These are phyloP conservation scores for Plasmodium reichenowi DNA, from an alignment of 169 alveolate genomes.

Conservation along the genomic window DNA sequence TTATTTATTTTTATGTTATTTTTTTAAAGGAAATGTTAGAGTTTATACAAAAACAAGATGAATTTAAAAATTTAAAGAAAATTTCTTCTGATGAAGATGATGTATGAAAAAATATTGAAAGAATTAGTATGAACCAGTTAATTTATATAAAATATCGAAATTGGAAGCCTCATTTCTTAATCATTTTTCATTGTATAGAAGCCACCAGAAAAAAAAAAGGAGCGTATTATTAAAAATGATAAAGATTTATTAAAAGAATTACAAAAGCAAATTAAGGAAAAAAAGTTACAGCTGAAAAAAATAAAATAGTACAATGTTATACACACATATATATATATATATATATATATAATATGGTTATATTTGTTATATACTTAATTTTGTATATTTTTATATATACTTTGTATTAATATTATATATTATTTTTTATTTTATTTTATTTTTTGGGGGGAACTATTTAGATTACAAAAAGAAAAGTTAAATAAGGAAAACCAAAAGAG, in stretches of 20 bases:
- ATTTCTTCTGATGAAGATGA: conserved; percentile 20
- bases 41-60: conserved; percentile 68
- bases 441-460: not conserved
- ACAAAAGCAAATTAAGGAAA: conserved; percentile 56
- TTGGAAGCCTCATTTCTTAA: not conserved
- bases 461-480: conserved; percentile 25
- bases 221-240: conserved; percentile 52
- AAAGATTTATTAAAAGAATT: conserved; percentile 45
- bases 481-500: conserved; percentile 36
- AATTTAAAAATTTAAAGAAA: conserved; percentile 56
- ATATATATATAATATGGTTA: not conserved
- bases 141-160: conserved; percentile 3
- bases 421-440: not conserved
- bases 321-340: not conserved
- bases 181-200: not conserved
- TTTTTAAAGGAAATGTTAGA: conserved; percentile 65
- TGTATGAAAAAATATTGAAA: conserved; percentile 8
- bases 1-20: not conserved
- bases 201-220: conserved; percentile 8
- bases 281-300: conserved; percentile 34
- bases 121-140: not conserved
- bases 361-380: not conserved
- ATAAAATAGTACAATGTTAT: not conserved
- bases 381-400: not conserved
- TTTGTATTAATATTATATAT: not conserved